Base-by-base conservation (phyloP, 257 asterid genomes). In the Anisodus tanguticus region DNA sequence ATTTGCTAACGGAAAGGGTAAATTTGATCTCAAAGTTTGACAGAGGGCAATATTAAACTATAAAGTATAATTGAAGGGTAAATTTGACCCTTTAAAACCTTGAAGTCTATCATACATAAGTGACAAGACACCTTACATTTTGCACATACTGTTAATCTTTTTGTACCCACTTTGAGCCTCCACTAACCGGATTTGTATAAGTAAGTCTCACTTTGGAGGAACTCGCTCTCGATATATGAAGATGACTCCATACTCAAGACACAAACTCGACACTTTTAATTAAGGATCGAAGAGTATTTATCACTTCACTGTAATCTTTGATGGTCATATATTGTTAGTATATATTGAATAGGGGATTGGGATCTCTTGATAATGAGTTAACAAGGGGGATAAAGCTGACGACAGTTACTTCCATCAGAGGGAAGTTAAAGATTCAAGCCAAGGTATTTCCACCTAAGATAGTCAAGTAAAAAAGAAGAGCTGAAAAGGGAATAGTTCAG, bases 361-460 rank as follows among this genome's bases (percentile, higher is more conserved):
- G 45, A 77, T 77, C 81, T 26, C 81, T 77, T 53, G 26, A 15
- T 77, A 26, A 51, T 77, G 53, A 77, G 82, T 77, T 13, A 77
- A 13, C 64, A 26, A 77, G n/a, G 64, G 15, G 15, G 64, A 53
- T 77, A 77, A 63, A 80, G 85, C 67, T 81, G 81, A 85, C 85
- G 81, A 60, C 74, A 86, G 85, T 90, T 88, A 26, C 85, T 90
- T 90, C 87, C 87, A 89, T 88, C 77, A 84, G 85, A 87, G 88
- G 92, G 83, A 87, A 87, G 90, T 51, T 51, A 87, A 83, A 87
- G 85, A 89, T 87, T 87, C 86, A 88, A 84, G 74, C 78, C 49
- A 79, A 90, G 86, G 91, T 64, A 87, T 87, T 87, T 87, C 92
- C 92, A 87, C 88, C 84, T 83, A 74, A 13, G 85, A 86, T 64